These are phyloP conservation scores for Eustoma russellianum DNA, from an alignment of 257 asterid genomes.

Conservation along the genomic window DNA sequence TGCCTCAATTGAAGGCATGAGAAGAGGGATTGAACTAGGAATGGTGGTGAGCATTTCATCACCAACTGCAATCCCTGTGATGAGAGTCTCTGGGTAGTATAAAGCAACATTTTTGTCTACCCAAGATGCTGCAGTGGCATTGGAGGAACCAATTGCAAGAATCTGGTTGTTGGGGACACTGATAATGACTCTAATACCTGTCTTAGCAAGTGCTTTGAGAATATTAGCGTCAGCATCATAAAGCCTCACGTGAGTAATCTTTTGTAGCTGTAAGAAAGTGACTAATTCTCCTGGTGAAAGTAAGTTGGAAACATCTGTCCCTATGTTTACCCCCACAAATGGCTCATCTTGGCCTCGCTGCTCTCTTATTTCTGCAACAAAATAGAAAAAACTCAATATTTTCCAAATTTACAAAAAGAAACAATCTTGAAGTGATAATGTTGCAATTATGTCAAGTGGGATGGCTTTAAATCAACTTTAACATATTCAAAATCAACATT, in stretches of 20 bases:
- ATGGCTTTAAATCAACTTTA: too few relatives aligned
- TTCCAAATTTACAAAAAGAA: too few relatives aligned
- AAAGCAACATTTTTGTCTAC: conserved; percentile 75
- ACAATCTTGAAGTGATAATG: too few relatives aligned
- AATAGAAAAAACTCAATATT: neutral
- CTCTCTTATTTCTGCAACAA: conserved; percentile 29
- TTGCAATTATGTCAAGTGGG: too few relatives aligned
- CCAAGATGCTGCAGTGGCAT: conserved; percentile 91
- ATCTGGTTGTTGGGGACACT: conserved; percentile 93
- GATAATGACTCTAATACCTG: conserved; percentile 66
- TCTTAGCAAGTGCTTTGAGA: conserved; percentile 66
- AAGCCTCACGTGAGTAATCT: conserved; percentile 67
- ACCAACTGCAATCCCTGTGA: conserved; percentile 73
- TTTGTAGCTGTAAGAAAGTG: conserved; percentile 57
- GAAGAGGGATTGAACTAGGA: conserved; percentile 68
- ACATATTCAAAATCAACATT: neutral
- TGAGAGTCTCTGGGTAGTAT: conserved; percentile 67
- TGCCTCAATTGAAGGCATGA: conserved; percentile 85
- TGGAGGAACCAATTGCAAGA: conserved; percentile 83
- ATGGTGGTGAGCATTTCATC: conserved; percentile 73
- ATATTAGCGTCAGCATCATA: conserved; percentile 67
- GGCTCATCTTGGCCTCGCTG: conserved; percentile 60
- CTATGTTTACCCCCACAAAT: conserved; percentile 80
- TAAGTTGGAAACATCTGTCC: conserved; percentile 68
- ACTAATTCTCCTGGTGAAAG: conserved; percentile 54